These are phyloP conservation scores for Kitagawia praeruptora DNA, from an alignment of 129 eudicot genomes.

Conservation along the genomic window DNA sequence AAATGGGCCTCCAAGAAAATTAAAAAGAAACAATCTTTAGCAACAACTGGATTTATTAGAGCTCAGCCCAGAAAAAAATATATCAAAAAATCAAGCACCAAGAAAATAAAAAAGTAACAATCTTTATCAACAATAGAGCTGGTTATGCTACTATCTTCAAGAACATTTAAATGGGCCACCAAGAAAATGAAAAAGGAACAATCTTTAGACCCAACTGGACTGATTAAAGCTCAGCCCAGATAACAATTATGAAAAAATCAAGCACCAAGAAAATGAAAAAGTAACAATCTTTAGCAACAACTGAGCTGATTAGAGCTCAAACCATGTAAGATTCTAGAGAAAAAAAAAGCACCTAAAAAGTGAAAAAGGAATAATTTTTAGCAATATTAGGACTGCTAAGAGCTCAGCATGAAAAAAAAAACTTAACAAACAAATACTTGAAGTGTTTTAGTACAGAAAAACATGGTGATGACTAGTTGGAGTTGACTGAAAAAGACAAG, in stretches of 20 bases:
- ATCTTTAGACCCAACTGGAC: neutral
- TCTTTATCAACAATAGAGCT: neutral
- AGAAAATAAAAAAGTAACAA: neutral
- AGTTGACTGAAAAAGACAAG: conserved; percentile 8
- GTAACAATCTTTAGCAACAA: neutral
- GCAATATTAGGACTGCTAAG: neutral
- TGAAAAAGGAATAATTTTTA: neutral
- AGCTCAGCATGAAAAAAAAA: neutral
- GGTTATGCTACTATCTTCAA: neutral
- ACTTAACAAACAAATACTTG: neutral
- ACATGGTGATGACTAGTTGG: neutral
- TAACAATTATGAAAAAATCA: neutral
- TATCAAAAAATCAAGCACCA: neutral
- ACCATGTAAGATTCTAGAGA: neutral
- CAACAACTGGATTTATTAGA: neutral
- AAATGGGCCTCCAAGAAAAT: neutral
- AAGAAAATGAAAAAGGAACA: neutral
- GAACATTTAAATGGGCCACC: too few species aligned
- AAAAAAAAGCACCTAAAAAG: too few species aligned
- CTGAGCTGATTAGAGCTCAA: neutral
- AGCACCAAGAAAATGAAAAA: neutral
- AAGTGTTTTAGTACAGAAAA: neutral
- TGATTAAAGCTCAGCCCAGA: neutral
- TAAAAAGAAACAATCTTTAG: neutral
- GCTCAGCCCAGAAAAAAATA: neutral